These are phyloP conservation scores for Hygrocybe coccinea DNA, from an alignment of 768 basidiomycete species.

Conservation along the genomic window DNA sequence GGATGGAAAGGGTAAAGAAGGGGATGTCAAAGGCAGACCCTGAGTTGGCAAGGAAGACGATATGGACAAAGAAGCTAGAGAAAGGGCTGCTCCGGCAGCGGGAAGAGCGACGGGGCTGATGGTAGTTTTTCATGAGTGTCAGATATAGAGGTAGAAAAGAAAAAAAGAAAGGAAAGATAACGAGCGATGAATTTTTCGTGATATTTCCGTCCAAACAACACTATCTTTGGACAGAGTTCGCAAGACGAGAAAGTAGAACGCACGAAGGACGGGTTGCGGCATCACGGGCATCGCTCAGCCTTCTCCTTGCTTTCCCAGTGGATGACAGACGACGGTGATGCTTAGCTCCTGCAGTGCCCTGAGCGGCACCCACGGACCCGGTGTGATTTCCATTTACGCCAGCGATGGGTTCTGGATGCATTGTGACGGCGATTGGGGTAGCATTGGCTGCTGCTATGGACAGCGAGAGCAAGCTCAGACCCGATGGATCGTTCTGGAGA, in stretches of 20 bases:
- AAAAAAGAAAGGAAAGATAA: background rate
- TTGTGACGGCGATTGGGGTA: constrained; percentile 38
- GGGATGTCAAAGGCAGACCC: constrained; percentile 16
- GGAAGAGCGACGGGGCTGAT: constrained; percentile 32
- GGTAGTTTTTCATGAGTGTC: background rate
- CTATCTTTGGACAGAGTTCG: background rate
- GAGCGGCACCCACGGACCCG: constrained; percentile 23
- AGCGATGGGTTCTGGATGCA: constrained; percentile 13
- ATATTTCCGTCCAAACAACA: constrained; percentile 1
- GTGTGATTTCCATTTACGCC: constrained; percentile 12
- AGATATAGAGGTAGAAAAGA: constrained; percentile 3
- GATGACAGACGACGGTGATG: constrained; percentile 71
- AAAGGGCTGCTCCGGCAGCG: constrained; percentile 35
- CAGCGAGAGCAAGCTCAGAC: constrained; percentile 57
- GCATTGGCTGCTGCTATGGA: constrained; percentile 57
- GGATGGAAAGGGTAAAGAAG: constrained; percentile 30
- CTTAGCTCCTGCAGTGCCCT: constrained; percentile 32
- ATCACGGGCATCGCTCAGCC: constrained; percentile 75
- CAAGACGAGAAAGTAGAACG: constrained; percentile 32
- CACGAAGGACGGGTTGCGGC: constrained; percentile 71
- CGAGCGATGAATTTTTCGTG: background rate
- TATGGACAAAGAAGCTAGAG: constrained; percentile 41
- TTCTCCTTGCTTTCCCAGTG: constrained; percentile 61
- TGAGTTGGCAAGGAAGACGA: constrained; percentile 37
- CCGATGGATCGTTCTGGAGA: constrained; percentile 13